Evolutionary conservation across 805 yeast species (phyloP).

Genomic region (Ogataea dorogensis): DNA sequence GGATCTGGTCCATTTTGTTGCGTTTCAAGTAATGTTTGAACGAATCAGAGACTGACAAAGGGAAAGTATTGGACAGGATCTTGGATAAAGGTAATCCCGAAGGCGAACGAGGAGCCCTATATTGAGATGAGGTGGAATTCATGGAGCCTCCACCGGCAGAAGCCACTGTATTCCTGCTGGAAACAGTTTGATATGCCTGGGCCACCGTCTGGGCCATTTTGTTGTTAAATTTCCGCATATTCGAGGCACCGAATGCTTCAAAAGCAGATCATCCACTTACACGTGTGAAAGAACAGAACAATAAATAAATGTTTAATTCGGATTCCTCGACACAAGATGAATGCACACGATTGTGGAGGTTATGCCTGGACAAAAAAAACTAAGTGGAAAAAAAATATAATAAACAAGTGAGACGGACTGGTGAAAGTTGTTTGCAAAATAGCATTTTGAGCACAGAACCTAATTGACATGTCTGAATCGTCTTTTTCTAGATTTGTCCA

Average conservation of each 20-base stretch:
- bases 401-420: slow-evolving; percentile 7
- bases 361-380: slow-evolving; percentile 12
- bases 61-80: slow-evolving; percentile 55
- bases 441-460: not conserved
- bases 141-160: slow-evolving; percentile 6
- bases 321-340: slow-evolving; percentile 4
- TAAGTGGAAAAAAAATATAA: slow-evolving; percentile 6
- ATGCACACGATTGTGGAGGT: slow-evolving; percentile 1
- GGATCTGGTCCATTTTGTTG: slow-evolving; percentile 28
- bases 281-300: slow-evolving; percentile 10
- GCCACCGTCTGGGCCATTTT: slow-evolving; percentile 14
- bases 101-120: slow-evolving; percentile 61
- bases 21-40: slow-evolving; percentile 45
- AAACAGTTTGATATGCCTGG: slow-evolving; percentile 16
- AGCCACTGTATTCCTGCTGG: slow-evolving; percentile 14
- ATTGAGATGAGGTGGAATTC: slow-evolving; percentile 19
- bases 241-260: not conserved
- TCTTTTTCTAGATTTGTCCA: slow-evolving; percentile 40
- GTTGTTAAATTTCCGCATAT: slow-evolving; percentile 13
- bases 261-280: slow-evolving; percentile 5
- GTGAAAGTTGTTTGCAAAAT: slow-evolving; percentile 1
- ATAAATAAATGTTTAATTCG: too few relatives aligned
- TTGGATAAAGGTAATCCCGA: slow-evolving; percentile 61
- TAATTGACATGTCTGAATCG: slow-evolving; percentile 17
- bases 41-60: slow-evolving; percentile 52